Evolutionary conservation across 1,284 basidiomycete genomes (phyloP), one percentile per base, ranked within the genome.

Genomic region (Leucoagaricus sp.): DNA sequence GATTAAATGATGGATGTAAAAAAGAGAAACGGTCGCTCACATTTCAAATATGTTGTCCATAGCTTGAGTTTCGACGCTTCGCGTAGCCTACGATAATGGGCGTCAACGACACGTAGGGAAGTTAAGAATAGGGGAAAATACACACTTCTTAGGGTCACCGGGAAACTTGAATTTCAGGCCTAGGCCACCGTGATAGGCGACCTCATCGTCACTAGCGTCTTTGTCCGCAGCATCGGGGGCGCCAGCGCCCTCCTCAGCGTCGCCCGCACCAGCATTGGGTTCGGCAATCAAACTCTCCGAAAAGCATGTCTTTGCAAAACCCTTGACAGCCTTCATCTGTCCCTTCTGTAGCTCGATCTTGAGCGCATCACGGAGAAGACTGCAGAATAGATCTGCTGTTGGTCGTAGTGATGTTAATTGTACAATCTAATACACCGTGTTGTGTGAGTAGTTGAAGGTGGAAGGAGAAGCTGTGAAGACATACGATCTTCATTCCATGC

Each of bases 11-110:
- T 31, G 6, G 1, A 33, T 12, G n/a, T n/a, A 28, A 26, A n/a
- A 15, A 29, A 9, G 28, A 17, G 17, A 19, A 5, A 21, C 3
- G 46, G 28, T 57, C 7, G 9, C 84, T 60, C 66, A 95, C 93
- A 77, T 65, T 82, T 79, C 36, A 96, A 80, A 72, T 99, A 99
- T 55, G 87, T 85, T 19, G 88, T 89, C 97, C 97, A 99, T 12
- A 99, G 82, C 72, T 97, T 98, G 66, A 97, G 89, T 74, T 99
- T 99, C 41, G 94, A 97, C 55, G 94, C 93, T 74, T 99, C 97
- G 29, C 96, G 85, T 61, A 98, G 80, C 73, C 91, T 94, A 64
- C 6, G 12, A 34, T 15, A 36, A 15, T 38, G 19, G 17, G 31
- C 19, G 21, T 44, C 44, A 49, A n/a, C 31, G 15, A 12, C 19